phyloP scores from a whole-genome alignment of 2,329 filamentous ascomycete genomes.

The Lasiodiplodia hormozganensis region DNA sequence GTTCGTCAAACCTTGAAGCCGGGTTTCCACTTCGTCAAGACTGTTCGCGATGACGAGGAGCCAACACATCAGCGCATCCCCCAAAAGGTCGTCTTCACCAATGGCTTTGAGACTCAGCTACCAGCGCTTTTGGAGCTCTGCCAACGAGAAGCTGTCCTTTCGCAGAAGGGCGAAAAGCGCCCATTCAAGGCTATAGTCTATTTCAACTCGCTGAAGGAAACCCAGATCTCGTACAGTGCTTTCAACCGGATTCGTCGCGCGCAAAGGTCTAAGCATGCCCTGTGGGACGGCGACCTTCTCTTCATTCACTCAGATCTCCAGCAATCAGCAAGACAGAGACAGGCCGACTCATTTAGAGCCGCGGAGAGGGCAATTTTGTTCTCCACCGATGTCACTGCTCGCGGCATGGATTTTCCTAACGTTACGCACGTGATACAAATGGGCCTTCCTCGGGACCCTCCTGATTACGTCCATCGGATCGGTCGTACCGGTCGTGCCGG shows the following conservation, averaged over 20 bases:
- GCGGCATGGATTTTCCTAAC: conserved; percentile 62
- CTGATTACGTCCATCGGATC: conserved; percentile 60
- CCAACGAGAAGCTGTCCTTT: conserved; percentile 62
- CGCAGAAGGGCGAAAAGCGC: conserved; percentile 48
- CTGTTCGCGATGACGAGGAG: conserved; percentile 79
- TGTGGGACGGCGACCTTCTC: conserved; percentile 50
- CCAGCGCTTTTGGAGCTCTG: conserved; percentile 80
- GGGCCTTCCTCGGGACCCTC: conserved; percentile 53
- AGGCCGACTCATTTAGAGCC: conserved; percentile 74
- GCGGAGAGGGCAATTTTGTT: conserved; percentile 63
- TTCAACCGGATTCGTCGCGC: conserved; percentile 1
- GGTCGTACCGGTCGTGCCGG: conserved; percentile 68
- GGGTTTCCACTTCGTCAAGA: conserved; percentile 88
- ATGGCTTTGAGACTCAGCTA: conserved; percentile 76
- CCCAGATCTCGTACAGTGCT: conserved; percentile 67
- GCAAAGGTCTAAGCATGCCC: conserved; percentile 37
- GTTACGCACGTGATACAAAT: conserved; percentile 61
- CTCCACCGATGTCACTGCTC: conserved; percentile 59
- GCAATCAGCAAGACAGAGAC: conserved; percentile 72
- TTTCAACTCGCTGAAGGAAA: conserved; percentile 78
- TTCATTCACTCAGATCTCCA: conserved; percentile 81
- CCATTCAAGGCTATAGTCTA: conserved; percentile 98
- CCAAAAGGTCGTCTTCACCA: conserved; percentile 74
- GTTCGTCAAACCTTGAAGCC: conserved; percentile 80
- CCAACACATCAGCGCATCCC: conserved; percentile 86